Percentiles rank a stretch among this genome's conserved stretches.
phyloP scores from a whole-genome alignment of 2,329 filamentous ascomycete species.

The Rhynchosporium graminicola region DNA sequence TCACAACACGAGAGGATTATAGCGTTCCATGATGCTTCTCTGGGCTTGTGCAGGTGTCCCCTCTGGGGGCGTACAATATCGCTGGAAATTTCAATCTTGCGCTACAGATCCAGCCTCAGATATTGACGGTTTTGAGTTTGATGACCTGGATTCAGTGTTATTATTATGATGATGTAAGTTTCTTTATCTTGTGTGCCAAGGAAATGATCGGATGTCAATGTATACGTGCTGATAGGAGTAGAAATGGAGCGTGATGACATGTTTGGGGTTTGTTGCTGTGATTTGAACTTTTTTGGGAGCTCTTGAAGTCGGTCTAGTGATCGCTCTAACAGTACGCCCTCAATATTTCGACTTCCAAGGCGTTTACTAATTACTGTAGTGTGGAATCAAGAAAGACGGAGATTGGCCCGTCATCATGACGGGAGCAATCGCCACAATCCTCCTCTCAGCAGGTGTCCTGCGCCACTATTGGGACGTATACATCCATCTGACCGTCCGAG shows the following conservation, averaged over 20 bases:
- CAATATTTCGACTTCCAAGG: too few species aligned
- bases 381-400: slow-evolving; percentile 45
- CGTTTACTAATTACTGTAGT: slow-evolving; percentile 16
- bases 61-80: slow-evolving; percentile 53
- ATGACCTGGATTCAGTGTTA: slow-evolving; percentile 41
- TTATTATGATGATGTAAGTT: too few species aligned
- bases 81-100: slow-evolving; percentile 39
- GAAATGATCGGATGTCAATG: slow-evolving; percentile 41
- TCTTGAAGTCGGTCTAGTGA: slow-evolving; percentile 59
- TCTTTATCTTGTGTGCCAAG: too few species aligned
- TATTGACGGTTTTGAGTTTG: slow-evolving; percentile 40
- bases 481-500: slow-evolving; percentile 63
- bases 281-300: slow-evolving; percentile 60
- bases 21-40: slow-evolving; percentile 71
- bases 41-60: slow-evolving; percentile 68
- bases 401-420: slow-evolving; percentile 66
- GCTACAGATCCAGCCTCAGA: slow-evolving; percentile 40
- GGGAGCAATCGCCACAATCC: slow-evolving; percentile 62
- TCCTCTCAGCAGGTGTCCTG: slow-evolving; percentile 66
- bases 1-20: slow-evolving; percentile 65
- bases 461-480: slow-evolving; percentile 72
- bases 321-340: slow-evolving; percentile 48
- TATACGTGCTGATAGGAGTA: slow-evolving; percentile 32
- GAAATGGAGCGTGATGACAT: slow-evolving; percentile 54
- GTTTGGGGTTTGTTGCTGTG: slow-evolving; percentile 50